phyloP scores from a whole-genome alignment of 331 rosid species.

The Spiraea crenata region DNA sequence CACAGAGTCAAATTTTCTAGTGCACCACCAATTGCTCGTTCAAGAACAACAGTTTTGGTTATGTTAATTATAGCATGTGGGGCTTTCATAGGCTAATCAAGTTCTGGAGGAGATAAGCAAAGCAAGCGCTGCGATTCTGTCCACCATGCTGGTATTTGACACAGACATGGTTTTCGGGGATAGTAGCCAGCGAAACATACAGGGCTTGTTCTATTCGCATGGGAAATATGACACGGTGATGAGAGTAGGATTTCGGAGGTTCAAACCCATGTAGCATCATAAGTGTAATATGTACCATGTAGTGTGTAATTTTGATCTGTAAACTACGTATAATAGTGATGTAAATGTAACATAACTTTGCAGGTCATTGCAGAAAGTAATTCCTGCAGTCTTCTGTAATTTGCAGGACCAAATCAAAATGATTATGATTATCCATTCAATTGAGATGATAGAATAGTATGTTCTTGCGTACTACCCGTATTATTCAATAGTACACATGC shows the following conservation, averaged over 20 bases:
- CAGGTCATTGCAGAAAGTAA: not conserved
- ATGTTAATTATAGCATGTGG: constrained; percentile 34
- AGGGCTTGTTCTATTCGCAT: not conserved
- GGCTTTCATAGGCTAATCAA: constrained; percentile 31
- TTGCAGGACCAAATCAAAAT: not conserved
- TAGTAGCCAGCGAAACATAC: not conserved
- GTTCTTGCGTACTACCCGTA: too few relatives aligned
- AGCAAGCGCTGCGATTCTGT: not conserved
- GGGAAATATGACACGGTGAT: not conserved
- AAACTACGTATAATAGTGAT: not conserved
- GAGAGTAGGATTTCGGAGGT: not conserved
- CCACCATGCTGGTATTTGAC: not conserved
- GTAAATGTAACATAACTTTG: not conserved
- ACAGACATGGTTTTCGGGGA: not conserved
- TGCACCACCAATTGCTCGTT: constrained; percentile 34
- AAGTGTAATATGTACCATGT: not conserved
- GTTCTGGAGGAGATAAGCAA: not conserved
- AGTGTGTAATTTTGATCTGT: not conserved
- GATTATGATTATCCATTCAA: too few relatives aligned
- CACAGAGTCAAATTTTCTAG: constrained; percentile 72
- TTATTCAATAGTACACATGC: too few relatives aligned
- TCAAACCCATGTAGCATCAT: not conserved
- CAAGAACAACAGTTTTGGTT: constrained; percentile 32
- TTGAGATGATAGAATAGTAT: too few relatives aligned
- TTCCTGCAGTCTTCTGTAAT: not conserved